phyloP scores from a whole-genome alignment of 1,284 basidiomycete species.

The Athelia psychrophila region DNA sequence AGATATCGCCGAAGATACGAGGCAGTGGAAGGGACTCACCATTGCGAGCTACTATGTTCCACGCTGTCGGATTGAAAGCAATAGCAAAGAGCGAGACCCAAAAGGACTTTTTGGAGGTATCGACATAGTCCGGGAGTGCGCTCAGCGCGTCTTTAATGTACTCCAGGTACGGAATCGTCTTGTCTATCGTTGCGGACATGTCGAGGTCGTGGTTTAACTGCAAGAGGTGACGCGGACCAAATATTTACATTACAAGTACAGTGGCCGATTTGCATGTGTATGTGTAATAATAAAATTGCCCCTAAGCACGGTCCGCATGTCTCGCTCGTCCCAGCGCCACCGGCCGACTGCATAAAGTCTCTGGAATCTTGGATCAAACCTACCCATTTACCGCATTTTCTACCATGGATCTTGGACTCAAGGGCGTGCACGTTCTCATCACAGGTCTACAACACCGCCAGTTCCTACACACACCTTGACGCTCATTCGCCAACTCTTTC shows the following conservation, averaged over 20 bases:
- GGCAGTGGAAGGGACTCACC: constrained; percentile 63
- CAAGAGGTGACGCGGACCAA: neutral
- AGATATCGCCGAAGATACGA: no score
- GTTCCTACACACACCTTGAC: neutral
- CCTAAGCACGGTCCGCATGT: no score
- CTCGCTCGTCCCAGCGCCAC: no score
- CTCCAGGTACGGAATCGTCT: neutral
- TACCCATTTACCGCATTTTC: neutral
- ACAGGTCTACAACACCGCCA: constrained; percentile 27
- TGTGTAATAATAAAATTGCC: no score
- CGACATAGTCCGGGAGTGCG: constrained; percentile 29
- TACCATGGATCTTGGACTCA: constrained; percentile 34
- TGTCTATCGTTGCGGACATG: neutral
- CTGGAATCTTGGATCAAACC: no score
- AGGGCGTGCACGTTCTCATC: constrained; percentile 36
- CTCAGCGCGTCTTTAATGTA: neutral
- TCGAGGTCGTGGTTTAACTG: neutral
- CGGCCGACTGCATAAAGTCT: no score
- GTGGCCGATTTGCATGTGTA: neutral
- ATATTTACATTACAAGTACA: neutral
- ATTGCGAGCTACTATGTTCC: constrained; percentile 94
- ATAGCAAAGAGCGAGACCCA: constrained; percentile 64
- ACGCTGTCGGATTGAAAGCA: constrained; percentile 89
- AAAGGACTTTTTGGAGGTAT: constrained; percentile 66
- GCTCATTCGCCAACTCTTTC: neutral